Evolutionary conservation across 2,329 filamentous ascomycete species (phyloP).

Genomic region (Stylonectria norvegica): DNA sequence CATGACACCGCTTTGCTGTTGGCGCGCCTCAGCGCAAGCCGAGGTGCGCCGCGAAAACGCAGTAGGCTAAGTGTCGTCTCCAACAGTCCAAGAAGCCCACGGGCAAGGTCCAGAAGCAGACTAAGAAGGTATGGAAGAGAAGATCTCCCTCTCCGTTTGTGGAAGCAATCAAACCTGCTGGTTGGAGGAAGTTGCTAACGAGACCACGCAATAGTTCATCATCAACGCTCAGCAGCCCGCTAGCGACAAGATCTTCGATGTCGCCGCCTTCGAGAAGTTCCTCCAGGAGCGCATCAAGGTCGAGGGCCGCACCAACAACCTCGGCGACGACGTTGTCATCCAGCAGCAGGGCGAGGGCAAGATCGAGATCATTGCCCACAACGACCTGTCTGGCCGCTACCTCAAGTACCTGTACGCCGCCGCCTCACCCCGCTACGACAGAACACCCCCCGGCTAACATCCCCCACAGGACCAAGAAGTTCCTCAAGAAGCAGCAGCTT

Average conservation of each 20-base stretch:
- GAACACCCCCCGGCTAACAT: slow-evolving; percentile 4
- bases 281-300: slow-evolving; percentile 99
- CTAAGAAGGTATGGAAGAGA: slow-evolving; percentile 67
- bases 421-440: neutral
- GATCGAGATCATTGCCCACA: slow-evolving; percentile 96
- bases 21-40: slow-evolving; percentile 39
- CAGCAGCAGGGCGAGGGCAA: slow-evolving; percentile 91
- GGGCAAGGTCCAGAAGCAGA: slow-evolving; percentile 72
- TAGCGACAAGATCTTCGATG: slow-evolving; percentile 99
- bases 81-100: slow-evolving; percentile 67
- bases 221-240: slow-evolving; percentile 99
- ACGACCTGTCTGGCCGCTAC: slow-evolving; percentile 97
- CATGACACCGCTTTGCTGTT: slow-evolving; percentile 90
- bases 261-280: slow-evolving; percentile 99
- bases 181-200: slow-evolving; percentile 12
- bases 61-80: slow-evolving; percentile 90
- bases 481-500: slow-evolving; percentile 99
- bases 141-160: neutral
- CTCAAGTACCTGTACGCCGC: slow-evolving; percentile 94
- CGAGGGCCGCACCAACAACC: slow-evolving; percentile 95
- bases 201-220: slow-evolving; percentile 68
- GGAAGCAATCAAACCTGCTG: neutral
- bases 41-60: slow-evolving; percentile 47
- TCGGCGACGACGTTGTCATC: slow-evolving; percentile 90
- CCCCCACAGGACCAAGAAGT: slow-evolving; percentile 88